phyloP scores from a whole-genome alignment of 164 flowering plant species.

The Macadamia tetraphylla region DNA sequence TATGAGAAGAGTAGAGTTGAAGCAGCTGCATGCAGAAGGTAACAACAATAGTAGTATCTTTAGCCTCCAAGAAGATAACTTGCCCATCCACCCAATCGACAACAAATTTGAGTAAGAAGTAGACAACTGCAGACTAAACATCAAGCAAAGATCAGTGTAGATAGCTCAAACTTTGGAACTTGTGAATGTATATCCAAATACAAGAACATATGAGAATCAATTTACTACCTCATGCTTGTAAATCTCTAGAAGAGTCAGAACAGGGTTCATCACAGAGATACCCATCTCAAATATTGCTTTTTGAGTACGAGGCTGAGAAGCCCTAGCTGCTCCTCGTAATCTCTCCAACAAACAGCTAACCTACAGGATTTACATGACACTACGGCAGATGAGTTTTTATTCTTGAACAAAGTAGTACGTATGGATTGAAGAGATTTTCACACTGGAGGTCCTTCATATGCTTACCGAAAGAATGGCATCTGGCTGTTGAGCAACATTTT shows the following conservation, averaged over 20 bases:
- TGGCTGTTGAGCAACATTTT: constrained; percentile 64
- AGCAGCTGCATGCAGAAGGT: constrained; percentile 86
- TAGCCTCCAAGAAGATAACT: constrained; percentile 72
- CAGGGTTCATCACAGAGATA: constrained; percentile 52
- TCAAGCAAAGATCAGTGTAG: constrained; percentile 18
- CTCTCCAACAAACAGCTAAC: constrained; percentile 87
- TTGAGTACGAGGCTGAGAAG: constrained; percentile 78
- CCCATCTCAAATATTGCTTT: constrained; percentile 88
- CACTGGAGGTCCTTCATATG: not conserved
- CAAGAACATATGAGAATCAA: not conserved
- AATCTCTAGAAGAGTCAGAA: constrained; percentile 60
- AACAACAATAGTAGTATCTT: constrained; percentile 64
- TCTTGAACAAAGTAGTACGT: not conserved
- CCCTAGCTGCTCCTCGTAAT: constrained; percentile 88
- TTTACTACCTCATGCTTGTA: constrained; percentile 83
- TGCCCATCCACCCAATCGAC: constrained; percentile 95
- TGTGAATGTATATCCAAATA: too few species aligned
- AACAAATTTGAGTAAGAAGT: constrained; percentile 77
- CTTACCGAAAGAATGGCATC: constrained; percentile 66
- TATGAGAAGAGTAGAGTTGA: constrained; percentile 84
- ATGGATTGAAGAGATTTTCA: not conserved
- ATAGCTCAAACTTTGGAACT: too few species aligned
- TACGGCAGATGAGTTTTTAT: constrained; percentile 3
- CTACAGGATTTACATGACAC: constrained; percentile 26
- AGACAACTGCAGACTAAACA: constrained; percentile 85